phyloP scores from a whole-genome alignment of 495 filamentous ascomycete species.

The Aspergillus cavernicola region DNA sequence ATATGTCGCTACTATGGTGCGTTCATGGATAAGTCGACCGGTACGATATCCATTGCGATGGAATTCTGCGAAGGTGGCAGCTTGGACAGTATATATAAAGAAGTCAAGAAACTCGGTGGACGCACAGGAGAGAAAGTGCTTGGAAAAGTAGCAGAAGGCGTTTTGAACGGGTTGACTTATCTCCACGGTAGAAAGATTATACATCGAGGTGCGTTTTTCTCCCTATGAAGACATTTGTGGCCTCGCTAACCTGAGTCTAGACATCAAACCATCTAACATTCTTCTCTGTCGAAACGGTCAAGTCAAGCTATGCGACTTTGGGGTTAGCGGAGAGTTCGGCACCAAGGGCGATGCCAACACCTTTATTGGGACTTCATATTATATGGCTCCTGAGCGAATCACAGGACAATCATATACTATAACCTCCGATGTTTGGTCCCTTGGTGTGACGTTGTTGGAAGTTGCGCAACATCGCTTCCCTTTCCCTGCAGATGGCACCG shows the following conservation, averaged over 20 bases:
- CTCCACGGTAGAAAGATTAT: slow-evolving; percentile 97
- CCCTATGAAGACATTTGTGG: not conserved
- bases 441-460: slow-evolving; percentile 93
- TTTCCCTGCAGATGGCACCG: slow-evolving; percentile 93
- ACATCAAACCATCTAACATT: slow-evolving; percentile 98
- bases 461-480: slow-evolving; percentile 98
- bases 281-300: slow-evolving; percentile 87
- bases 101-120: slow-evolving; percentile 91
- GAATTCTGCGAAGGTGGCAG: slow-evolving; percentile 98
- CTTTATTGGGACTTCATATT: slow-evolving; percentile 97
- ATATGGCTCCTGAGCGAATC: slow-evolving; percentile 98
- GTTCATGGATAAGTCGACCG: slow-evolving; percentile 86
- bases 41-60: slow-evolving; percentile 98
- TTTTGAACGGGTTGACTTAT: slow-evolving; percentile 91
- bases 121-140: slow-evolving; percentile 96
- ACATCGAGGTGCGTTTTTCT: slow-evolving; percentile 62
- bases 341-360: slow-evolving; percentile 98
- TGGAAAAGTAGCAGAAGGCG: slow-evolving; percentile 96
- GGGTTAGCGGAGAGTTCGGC: slow-evolving; percentile 94
- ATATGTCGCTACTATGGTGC: slow-evolving; percentile 98
- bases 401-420: slow-evolving; percentile 97
- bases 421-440: slow-evolving; percentile 96
- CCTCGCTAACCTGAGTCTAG: slow-evolving; percentile 31
- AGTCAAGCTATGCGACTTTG: slow-evolving; percentile 97
- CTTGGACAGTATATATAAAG: slow-evolving; percentile 91